Conservation (phyloP, 1,139 yeast species). For the Arxiozyma slooffiae region DNA sequence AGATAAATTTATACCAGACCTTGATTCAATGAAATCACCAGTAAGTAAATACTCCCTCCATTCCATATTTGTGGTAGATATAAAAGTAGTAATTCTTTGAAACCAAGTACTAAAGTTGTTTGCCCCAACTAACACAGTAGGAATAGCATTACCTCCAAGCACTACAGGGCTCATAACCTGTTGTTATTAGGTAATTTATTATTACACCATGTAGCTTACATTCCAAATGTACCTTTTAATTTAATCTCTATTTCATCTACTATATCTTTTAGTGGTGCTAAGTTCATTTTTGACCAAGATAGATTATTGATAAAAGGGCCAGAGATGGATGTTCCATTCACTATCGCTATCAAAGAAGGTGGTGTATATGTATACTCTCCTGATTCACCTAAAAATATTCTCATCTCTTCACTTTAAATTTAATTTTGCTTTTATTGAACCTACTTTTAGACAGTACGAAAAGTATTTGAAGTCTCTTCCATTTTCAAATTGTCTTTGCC, state of each 20-base stretch:
- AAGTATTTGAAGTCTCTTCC: constrained; percentile 9
- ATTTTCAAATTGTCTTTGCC: constrained; percentile 29
- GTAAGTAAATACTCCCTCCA: too few relatives aligned
- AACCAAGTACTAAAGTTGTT: not conserved
- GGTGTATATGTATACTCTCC: too few relatives aligned
- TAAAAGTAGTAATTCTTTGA: not conserved
- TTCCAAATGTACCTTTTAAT: too few relatives aligned
- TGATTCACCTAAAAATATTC: constrained; percentile 9
- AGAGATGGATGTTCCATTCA: not conserved
- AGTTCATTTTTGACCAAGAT: too few relatives aligned
- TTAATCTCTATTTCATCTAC: too few relatives aligned
- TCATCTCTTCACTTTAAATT: constrained; percentile 24
- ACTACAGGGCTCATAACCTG: constrained; percentile 6
- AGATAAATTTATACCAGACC: not conserved
- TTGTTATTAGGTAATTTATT: not conserved
- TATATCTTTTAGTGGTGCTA: too few relatives aligned
- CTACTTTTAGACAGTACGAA: constrained; percentile 8
- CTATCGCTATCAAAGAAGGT: too few relatives aligned
- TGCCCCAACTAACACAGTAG: not conserved
- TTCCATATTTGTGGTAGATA: not conserved
- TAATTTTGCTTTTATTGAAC: constrained; percentile 23
- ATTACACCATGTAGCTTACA: too few relatives aligned
- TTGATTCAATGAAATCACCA: not conserved
- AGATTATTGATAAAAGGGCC: too few relatives aligned
- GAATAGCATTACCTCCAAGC: not conserved